Percentiles rank a stretch among this genome's conserved stretches.
Conservation (phyloP, 1,284 basidiomycete genomes). For the Cutaneotrichosporon sp. region DNA sequence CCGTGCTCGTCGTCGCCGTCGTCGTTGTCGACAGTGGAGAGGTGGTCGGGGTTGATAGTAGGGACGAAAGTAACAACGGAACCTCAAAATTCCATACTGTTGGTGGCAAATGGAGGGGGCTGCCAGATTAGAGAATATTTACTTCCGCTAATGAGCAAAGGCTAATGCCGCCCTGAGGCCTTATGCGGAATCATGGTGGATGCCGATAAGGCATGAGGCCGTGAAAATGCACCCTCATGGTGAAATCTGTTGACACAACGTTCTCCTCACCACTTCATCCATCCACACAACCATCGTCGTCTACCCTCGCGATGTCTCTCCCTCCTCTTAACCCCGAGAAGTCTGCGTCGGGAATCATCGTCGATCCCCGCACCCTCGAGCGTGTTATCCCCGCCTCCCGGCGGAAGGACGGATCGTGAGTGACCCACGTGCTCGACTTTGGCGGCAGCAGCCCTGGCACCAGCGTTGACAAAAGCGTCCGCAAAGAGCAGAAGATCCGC, state of each 20-base stretch:
- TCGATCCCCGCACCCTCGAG: constrained; percentile 75
- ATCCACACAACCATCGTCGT: not conserved
- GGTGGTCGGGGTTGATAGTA: not conserved
- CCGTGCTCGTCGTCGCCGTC: not conserved
- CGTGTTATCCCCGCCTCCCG: constrained; percentile 80
- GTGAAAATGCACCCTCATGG: not conserved
- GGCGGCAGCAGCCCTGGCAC: constrained; percentile 7
- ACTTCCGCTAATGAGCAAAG: not conserved
- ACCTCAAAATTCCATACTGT: constrained; percentile 1
- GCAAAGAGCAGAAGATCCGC: constrained; percentile 84
- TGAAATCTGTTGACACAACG: not conserved
- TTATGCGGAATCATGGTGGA: not conserved
- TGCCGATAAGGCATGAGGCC: too few relatives aligned
- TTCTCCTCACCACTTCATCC: not conserved
- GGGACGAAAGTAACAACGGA: not conserved
- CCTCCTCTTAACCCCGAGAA: constrained; percentile 65
- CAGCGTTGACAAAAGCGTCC: constrained; percentile 55
- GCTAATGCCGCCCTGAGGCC: not conserved
- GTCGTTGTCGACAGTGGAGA: not conserved
- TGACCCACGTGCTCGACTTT: too few relatives aligned
- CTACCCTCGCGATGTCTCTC: constrained; percentile 38
- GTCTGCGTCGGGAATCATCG: constrained; percentile 69
- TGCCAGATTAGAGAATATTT: not conserved
- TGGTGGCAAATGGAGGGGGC: constrained; percentile 5
- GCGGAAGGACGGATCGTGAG: constrained; percentile 83